phyloP scores from a whole-genome alignment of 768 basidiomycete species.

The Lyophyllum shimeji region DNA sequence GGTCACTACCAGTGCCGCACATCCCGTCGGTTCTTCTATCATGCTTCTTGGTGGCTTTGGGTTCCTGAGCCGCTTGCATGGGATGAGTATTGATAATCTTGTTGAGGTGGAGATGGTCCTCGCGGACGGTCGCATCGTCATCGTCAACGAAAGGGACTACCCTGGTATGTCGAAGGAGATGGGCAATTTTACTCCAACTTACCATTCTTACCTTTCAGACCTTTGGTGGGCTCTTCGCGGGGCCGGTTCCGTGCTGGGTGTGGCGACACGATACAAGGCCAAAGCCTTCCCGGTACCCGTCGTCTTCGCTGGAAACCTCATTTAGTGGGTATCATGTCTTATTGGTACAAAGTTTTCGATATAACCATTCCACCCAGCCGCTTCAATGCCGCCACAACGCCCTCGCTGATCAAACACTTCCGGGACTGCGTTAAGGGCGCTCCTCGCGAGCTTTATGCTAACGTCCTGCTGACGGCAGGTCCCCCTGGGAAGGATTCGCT shows the following conservation, averaged over 20 bases:
- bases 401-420: conserved; percentile 88
- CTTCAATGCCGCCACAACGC: conserved; percentile 84
- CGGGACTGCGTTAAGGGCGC: conserved; percentile 91
- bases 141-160: conserved; percentile 70
- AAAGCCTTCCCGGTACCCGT: conserved; percentile 88
- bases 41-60: conserved; percentile 91
- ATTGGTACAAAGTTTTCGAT: neutral
- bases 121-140: conserved; percentile 84
- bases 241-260: conserved; percentile 79
- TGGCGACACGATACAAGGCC: conserved; percentile 88
- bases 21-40: conserved; percentile 76
- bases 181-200: neutral
- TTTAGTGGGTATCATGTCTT: conserved; percentile 62
- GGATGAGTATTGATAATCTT: conserved; percentile 86
- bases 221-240: conserved; percentile 89
- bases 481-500: conserved; percentile 82
- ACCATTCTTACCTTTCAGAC: conserved; percentile 40
- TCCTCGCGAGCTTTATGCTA: conserved; percentile 85
- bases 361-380: conserved; percentile 48
- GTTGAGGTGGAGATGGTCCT: conserved; percentile 92
- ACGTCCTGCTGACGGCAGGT: conserved; percentile 88
- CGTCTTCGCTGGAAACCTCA: conserved; percentile 89
- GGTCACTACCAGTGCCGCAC: conserved; percentile 56
- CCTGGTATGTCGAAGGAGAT: conserved; percentile 45
- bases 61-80: conserved; percentile 78